Evolutionary conservation across 805 yeast genomes (phyloP), one percentile per base, ranked within the genome.

Genomic region (Yarrowia osloensis): DNA sequence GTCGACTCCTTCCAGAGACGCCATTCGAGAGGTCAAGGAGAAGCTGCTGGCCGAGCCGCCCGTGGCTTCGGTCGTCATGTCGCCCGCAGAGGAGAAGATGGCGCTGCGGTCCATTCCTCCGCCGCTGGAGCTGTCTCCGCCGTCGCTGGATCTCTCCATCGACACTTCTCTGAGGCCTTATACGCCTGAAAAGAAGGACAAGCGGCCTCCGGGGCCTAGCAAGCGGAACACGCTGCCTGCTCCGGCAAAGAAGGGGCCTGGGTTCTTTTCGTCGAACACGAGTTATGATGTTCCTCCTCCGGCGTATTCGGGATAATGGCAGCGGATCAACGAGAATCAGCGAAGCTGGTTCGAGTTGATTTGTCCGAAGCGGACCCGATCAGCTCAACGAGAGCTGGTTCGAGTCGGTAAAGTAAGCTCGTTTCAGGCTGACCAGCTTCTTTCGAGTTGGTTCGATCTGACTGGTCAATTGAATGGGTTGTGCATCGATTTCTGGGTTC

Each of bases 281-380:
- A 37, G 63, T 2, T 50, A 44, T 17, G 62, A 66, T 22, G 40
- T 12, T 12, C 59, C 68, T 19, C 68, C 68, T 28, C 68, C 68
- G 11, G 66, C 68, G 2, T 66, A 66, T 19, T 35, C 50, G 15
- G 65, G 55, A 2, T 65, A 26, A 26, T 15, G 7, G n/a, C n/a
- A n/a, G n/a, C n/a, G n/a, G n/a, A n/a, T n/a, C n/a, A n/a, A n/a
- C n/a, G n/a, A n/a, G n/a, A n/a, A 26, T 3, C 6, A 19, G n/a
- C 26, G 47, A 24, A 12, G 47, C 47, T 22, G 46, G 8, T 21
- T 40, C 5, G 15, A n/a, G 21, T n/a, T n/a, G n/a, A n/a, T n/a
- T n/a, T n/a, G n/a, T n/a, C n/a, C n/a, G n/a, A n/a, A n/a, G n/a
- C n/a, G n/a, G n/a, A n/a, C n/a, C n/a, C n/a, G n/a, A n/a, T n/a